Conservation (phyloP, 805 yeast species). For the Schizosaccharomyces pombe region DNA sequence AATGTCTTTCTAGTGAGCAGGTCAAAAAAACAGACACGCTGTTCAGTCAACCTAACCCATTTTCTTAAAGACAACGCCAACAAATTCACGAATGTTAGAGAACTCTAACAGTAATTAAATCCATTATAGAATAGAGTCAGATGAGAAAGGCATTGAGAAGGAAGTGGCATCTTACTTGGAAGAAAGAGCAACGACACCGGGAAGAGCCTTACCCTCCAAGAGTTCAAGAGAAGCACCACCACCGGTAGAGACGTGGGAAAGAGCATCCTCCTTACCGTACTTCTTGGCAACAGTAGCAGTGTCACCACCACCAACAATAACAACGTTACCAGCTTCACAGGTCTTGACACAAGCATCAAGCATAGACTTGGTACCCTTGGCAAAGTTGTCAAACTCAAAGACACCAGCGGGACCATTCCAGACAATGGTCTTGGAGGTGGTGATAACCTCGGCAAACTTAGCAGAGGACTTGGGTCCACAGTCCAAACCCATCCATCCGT, state of each 20-base stretch:
- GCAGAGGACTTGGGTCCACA: slow-evolving; percentile 74
- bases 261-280: slow-evolving; percentile 85
- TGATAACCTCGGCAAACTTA: slow-evolving; percentile 60
- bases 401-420: slow-evolving; percentile 99
- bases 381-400: slow-evolving; percentile 83
- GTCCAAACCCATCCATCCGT: slow-evolving; percentile 87
- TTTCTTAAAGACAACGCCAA: too few species aligned
- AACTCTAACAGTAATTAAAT: too few species aligned
- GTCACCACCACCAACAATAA: slow-evolving; percentile 96
- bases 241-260: slow-evolving; percentile 96
- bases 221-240: slow-evolving; percentile 99
- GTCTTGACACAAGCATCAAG: slow-evolving; percentile 74
- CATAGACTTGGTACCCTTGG: slow-evolving; percentile 75
- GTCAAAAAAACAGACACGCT: too few species aligned
- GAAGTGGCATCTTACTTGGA: slow-evolving; percentile 35
- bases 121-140: not conserved
- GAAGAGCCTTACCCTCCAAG: slow-evolving; percentile 93
- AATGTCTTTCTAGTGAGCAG: too few species aligned
- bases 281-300: slow-evolving; percentile 97
- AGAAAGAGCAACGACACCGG: slow-evolving; percentile 88
- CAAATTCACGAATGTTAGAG: too few species aligned
- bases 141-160: not conserved
- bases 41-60: too few species aligned
- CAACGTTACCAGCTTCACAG: slow-evolving; percentile 75
- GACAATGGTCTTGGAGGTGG: slow-evolving; percentile 87